Evolutionary conservation across 2,329 filamentous ascomycete genomes (phyloP).

Genomic region (Cordyceps fumosorosea): DNA sequence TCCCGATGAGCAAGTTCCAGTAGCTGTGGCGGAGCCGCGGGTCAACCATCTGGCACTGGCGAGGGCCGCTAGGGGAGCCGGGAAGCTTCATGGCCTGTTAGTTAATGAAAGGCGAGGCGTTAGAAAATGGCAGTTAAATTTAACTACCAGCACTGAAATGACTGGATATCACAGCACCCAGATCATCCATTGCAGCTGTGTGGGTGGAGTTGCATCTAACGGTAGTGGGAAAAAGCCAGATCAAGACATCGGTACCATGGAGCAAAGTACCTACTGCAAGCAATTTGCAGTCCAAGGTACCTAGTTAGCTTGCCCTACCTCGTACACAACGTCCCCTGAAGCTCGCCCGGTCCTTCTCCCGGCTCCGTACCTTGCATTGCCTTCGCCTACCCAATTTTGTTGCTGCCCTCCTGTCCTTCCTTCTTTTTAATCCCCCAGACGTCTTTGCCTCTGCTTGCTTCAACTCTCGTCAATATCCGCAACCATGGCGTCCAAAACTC

Average conservation of each 20-base stretch:
- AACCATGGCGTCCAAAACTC: conserved; percentile 12
- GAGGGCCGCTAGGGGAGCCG: background rate
- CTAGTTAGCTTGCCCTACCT: too few species aligned
- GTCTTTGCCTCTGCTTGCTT: conserved; percentile 1
- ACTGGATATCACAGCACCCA: background rate
- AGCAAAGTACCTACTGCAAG: too few species aligned
- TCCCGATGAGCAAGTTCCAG: background rate
- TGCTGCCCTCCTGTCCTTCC: conserved; percentile 1
- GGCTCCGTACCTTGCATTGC: background rate
- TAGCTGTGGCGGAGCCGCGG: background rate
- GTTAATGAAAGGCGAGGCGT: background rate
- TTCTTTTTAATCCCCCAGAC: conserved; percentile 5
- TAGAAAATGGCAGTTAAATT: background rate
- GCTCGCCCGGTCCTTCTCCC: background rate
- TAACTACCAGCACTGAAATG: background rate
- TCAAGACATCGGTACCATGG: too few species aligned
- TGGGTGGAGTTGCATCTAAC: too few species aligned
- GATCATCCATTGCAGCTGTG: too few species aligned
- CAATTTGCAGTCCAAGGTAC: background rate
- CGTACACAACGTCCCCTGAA: too few species aligned
- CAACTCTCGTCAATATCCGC: background rate
- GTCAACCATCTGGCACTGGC: background rate
- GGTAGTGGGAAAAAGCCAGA: too few species aligned
- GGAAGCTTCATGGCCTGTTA: too few species aligned
- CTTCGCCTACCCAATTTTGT: background rate